A percentile compares a stretch with the other conserved stretches of the same genome.
phyloP scores from a whole-genome alignment of 78 protist species.

The Speleostelium caveatum region DNA sequence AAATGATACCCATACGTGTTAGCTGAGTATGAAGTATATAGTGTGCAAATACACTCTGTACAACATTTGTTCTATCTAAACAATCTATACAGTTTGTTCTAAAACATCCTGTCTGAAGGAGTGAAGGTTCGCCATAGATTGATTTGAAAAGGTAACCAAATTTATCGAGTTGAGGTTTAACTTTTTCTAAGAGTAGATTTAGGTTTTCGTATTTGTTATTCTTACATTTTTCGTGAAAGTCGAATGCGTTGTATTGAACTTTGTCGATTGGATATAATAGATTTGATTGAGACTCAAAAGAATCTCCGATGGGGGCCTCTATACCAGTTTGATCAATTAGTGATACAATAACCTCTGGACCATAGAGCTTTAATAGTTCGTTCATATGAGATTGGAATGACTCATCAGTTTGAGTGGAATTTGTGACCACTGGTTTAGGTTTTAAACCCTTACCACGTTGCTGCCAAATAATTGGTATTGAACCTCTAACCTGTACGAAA shows the following conservation, averaged over 20 bases:
- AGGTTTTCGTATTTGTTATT: constrained; percentile 66
- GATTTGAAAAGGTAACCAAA: constrained; percentile 42
- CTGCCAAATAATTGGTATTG: constrained; percentile 81
- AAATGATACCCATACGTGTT: constrained; percentile 75
- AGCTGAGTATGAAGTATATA: constrained; percentile 59
- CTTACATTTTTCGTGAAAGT: constrained; percentile 81
- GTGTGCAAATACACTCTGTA: constrained; percentile 84
- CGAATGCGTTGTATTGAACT: constrained; percentile 64
- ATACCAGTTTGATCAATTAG: constrained; percentile 81
- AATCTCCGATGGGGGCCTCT: constrained; percentile 73
- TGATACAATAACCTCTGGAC: constrained; percentile 45
- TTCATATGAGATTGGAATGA: constrained; percentile 74
- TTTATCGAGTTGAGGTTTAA: constrained; percentile 33
- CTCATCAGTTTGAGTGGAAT: constrained; percentile 26
- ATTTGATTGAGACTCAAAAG: constrained; percentile 37
- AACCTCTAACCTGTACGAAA: constrained; percentile 73
- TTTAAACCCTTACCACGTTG: constrained; percentile 72
- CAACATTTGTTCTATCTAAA: constrained; percentile 97
- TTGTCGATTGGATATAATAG: background rate
- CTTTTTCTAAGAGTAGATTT: constrained; percentile 1
- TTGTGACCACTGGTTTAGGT: constrained; percentile 59
- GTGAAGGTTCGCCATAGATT: background rate
- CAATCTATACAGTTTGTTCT: constrained; percentile 97
- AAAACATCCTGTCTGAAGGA: constrained; percentile 81
- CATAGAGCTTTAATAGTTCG: constrained; percentile 63